Evolutionary conservation across 2,329 filamentous ascomycete species (phyloP).

Genomic region (Rutstroemia sp.): DNA sequence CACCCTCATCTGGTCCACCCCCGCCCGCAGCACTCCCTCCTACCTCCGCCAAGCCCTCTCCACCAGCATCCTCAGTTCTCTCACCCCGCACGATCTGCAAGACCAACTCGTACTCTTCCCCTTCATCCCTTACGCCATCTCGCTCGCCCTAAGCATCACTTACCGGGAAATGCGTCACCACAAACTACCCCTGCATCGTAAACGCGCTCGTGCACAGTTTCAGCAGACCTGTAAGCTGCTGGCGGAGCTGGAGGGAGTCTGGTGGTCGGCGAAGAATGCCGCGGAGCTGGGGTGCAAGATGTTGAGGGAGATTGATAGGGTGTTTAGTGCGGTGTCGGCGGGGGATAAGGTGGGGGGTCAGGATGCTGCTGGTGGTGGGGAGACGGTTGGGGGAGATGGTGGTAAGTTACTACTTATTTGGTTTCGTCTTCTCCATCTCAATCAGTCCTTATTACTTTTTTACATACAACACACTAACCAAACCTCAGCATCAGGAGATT

Average conservation of each 20-base stretch:
- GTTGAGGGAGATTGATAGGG: slow-evolving; percentile 22
- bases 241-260: slow-evolving; percentile 46
- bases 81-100: slow-evolving; percentile 22
- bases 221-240: slow-evolving; percentile 46
- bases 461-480: too few species aligned
- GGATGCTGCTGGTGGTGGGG: too few species aligned
- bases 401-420: too few species aligned
- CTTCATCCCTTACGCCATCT: slow-evolving; percentile 54
- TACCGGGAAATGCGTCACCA: slow-evolving; percentile 59
- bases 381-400: too few species aligned
- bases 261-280: slow-evolving; percentile 41
- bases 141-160: slow-evolving; percentile 52
- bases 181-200: slow-evolving; percentile 49
- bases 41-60: slow-evolving; percentile 20
- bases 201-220: slow-evolving; percentile 47
- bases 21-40: slow-evolving; percentile 17
- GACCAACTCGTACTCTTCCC: slow-evolving; percentile 42
- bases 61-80: slow-evolving; percentile 15
- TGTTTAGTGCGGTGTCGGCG: slow-evolving; percentile 12
- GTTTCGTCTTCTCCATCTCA: too few species aligned
- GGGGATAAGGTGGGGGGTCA: background rate
- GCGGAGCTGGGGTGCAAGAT: slow-evolving; percentile 21
- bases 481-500: background rate
- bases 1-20: slow-evolving; percentile 16
- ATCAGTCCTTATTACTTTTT: too few species aligned